Conservation (phyloP, 345 rosid species). For the Citrus maxima region DNA sequence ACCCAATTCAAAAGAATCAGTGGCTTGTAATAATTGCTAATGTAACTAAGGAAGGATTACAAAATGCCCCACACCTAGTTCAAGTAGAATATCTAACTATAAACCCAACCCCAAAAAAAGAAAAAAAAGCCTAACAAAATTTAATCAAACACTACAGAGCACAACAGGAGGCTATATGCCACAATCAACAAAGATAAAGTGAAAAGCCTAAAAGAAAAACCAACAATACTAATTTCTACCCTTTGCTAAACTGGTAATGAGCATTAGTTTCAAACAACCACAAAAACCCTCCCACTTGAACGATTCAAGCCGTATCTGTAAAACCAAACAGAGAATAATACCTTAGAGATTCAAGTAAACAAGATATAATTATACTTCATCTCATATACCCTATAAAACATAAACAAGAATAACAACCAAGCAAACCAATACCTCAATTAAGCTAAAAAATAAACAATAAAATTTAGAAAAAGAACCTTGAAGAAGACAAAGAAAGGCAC, state of each 20-base stretch:
- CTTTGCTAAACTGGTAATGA: neutral
- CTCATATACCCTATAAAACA: neutral
- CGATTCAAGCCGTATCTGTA: neutral
- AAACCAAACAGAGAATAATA: neutral
- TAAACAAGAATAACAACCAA: neutral
- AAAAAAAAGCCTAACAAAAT: neutral
- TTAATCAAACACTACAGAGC: neutral
- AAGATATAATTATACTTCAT: neutral
- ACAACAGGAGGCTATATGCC: neutral
- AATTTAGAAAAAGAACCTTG: slow-evolving; percentile 46
- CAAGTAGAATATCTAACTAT: neutral
- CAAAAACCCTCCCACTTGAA: neutral
- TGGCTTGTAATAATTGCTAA: neutral
- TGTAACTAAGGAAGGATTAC: neutral
- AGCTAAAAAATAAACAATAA: neutral
- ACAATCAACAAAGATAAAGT: neutral
- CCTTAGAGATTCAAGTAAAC: neutral
- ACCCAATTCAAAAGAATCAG: neutral
- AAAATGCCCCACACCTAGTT: neutral
- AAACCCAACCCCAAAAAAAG: neutral
- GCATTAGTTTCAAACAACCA: neutral
- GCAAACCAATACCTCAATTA: neutral
- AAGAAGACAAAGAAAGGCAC: slow-evolving; percentile 86
- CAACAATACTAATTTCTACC: neutral
- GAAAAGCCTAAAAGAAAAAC: neutral